These are phyloP conservation scores for Ceratocystiopsis brevicomis DNA, from an alignment of 2,329 filamentous ascomycete genomes.

Conservation along the genomic window DNA sequence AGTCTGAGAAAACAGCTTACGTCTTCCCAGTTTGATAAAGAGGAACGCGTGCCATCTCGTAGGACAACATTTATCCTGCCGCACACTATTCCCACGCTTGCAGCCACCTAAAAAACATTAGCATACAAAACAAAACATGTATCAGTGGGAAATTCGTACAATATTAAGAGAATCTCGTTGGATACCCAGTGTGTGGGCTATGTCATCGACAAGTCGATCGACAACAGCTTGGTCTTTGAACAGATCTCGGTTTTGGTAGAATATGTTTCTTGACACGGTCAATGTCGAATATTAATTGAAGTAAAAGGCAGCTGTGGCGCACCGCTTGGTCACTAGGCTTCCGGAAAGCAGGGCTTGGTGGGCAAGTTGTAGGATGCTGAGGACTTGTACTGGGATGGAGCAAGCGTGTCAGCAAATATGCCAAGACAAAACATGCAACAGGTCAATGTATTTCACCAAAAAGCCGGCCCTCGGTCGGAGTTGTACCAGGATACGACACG, in stretches of 20 bases:
- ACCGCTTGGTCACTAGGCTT: conserved; percentile 43
- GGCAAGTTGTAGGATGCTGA: conserved; percentile 39
- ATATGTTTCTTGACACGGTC: conserved; percentile 50
- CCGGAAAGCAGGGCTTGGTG: conserved; percentile 39
- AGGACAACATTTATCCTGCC: no score
- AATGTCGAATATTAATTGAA: no score
- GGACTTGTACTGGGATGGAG: conserved; percentile 35
- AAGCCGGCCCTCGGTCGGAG: conserved; percentile 26
- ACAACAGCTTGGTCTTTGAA: conserved; percentile 52
- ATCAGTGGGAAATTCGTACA: conserved; percentile 20
- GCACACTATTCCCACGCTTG: conserved; percentile 49
- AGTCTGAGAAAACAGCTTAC: no score
- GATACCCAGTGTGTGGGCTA: conserved; percentile 50
- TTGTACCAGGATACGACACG: conserved; percentile 28
- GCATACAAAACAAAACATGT: no score
- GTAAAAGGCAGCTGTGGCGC: no score
- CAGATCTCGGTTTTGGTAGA: conserved; percentile 55
- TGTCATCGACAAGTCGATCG: conserved; percentile 53
- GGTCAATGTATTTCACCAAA: conserved; percentile 24
- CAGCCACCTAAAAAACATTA: conserved; percentile 39
- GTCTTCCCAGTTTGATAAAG: background rate
- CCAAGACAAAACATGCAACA: background rate
- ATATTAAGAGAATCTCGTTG: conserved; percentile 50
- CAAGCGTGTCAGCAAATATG: no score
- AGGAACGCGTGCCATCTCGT: conserved; percentile 9